phyloP scores from a whole-genome alignment of 352 stramenopile genomes.

The Plasmopara viticola region DNA sequence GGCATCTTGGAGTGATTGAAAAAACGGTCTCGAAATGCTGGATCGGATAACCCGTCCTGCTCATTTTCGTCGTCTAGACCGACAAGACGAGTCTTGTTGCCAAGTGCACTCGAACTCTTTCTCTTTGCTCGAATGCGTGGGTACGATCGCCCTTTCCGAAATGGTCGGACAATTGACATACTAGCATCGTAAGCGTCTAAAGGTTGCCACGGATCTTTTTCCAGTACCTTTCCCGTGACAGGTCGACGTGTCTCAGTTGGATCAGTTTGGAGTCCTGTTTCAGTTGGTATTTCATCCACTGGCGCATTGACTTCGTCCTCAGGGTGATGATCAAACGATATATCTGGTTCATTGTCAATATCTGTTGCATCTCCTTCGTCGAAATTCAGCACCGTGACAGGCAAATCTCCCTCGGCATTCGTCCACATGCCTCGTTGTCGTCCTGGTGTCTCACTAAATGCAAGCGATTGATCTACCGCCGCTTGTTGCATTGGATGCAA shows the following conservation, averaged over 20 bases:
- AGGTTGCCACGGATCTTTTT: conserved; percentile 59
- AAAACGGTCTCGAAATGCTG: conserved; percentile 58
- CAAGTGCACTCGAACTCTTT: conserved; percentile 11
- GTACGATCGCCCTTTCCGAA: conserved; percentile 71
- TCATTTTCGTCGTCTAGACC: conserved; percentile 34
- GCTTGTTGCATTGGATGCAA: conserved; percentile 19
- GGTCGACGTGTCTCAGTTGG: background rate
- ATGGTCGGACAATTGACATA: conserved; percentile 50
- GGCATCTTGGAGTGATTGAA: conserved; percentile 37
- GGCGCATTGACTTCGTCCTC: conserved; percentile 5
- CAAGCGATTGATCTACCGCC: conserved; percentile 7
- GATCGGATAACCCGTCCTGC: conserved; percentile 51
- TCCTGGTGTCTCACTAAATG: conserved; percentile 24
- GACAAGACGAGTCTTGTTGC: conserved; percentile 30
- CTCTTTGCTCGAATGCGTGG: conserved; percentile 32
- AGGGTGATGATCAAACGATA: background rate
- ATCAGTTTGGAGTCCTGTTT: background rate
- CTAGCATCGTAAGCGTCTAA: conserved; percentile 78
- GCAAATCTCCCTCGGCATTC: conserved; percentile 17
- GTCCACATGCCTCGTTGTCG: conserved; percentile 17
- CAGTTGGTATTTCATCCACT: conserved; percentile 5
- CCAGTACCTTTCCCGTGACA: background rate
- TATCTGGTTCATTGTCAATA: conserved; percentile 15
- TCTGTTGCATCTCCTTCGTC: conserved; percentile 33
- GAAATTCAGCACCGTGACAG: conserved; percentile 35